Percentiles rank a stretch among this genome's conserved stretches.
Conservation (phyloP, 73 alveolate genomes). For the Paramecium sonneborni region DNA sequence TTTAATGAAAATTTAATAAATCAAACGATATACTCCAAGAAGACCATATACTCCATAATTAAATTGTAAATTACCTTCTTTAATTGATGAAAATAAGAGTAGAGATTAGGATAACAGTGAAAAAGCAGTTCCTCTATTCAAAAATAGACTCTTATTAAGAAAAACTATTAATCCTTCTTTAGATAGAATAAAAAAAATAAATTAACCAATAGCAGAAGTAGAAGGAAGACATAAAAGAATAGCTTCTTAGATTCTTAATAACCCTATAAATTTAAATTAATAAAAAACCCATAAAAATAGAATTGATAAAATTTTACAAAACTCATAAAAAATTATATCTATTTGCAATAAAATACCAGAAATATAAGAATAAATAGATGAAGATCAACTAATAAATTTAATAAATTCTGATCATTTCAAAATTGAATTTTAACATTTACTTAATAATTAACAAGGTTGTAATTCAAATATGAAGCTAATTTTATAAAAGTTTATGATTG, state of each 20-base stretch:
- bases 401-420: constrained; percentile 6
- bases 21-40: neutral
- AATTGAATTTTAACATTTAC: neutral
- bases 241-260: neutral
- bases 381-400: neutral
- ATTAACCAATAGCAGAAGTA: neutral
- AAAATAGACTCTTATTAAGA: neutral
- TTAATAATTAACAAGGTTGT: neutral
- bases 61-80: neutral
- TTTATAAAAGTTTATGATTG: neutral
- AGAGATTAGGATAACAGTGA: neutral
- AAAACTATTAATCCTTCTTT: constrained; percentile 1
- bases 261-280: neutral
- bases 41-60: neutral
- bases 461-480: neutral
- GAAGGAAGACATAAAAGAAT: neutral
- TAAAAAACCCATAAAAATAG: neutral
- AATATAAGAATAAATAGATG: neutral
- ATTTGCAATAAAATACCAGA: neutral
- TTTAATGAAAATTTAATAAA: neutral
- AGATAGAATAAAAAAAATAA: neutral
- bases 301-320: neutral
- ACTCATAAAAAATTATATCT: neutral
- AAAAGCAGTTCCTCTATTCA: neutral
- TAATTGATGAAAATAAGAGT: neutral